Percentiles rank a stretch among this genome's conserved stretches.
These are phyloP conservation scores for Colletotrichum orchidophilum DNA, from an alignment of 2,329 filamentous ascomycete species.

Conservation along the genomic window DNA sequence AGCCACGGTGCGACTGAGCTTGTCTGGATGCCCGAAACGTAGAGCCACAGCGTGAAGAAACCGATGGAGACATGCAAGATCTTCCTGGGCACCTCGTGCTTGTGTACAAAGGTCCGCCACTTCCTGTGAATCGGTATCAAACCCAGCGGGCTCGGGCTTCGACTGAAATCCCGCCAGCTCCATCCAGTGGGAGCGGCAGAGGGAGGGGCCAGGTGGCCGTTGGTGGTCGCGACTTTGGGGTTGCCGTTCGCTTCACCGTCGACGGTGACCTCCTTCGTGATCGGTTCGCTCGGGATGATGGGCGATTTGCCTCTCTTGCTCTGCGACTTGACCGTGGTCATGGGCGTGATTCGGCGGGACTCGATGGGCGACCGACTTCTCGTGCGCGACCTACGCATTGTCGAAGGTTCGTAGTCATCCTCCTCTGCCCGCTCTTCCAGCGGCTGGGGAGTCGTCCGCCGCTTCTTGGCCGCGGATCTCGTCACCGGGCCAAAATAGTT, in stretches of 20 bases:
- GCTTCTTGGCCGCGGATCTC: constrained; percentile 73
- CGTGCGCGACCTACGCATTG: constrained; percentile 70
- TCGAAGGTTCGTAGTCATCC: constrained; percentile 50
- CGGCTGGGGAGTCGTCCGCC: constrained; percentile 64
- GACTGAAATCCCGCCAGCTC: constrained; percentile 87
- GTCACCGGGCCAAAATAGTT: constrained; percentile 79
- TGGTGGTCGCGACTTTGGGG: constrained; percentile 48
- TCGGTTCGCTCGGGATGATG: constrained; percentile 33
- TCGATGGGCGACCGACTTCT: constrained; percentile 76
- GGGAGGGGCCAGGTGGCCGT: constrained; percentile 76
- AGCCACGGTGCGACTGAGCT: constrained; percentile 84
- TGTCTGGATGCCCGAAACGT: constrained; percentile 81
- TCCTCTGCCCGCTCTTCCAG: constrained; percentile 64
- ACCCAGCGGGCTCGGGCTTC: constrained; percentile 91
- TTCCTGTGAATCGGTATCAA: constrained; percentile 94
- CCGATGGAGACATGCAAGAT: constrained; percentile 94
- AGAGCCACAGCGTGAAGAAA: constrained; percentile 90
- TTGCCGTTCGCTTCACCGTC: constrained; percentile 38
- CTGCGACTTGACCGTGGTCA: constrained; percentile 59
- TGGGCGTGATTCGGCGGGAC: constrained; percentile 58
- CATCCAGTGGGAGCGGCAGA: constrained; percentile 68
- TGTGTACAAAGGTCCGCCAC: constrained; percentile 92
- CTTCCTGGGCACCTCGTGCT: constrained; percentile 96
- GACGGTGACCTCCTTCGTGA: constrained; percentile 36
- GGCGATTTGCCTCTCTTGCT: constrained; percentile 43